Conservation (phyloP, 1,139 yeast genomes). For the Blastobotrys aristatus region DNA sequence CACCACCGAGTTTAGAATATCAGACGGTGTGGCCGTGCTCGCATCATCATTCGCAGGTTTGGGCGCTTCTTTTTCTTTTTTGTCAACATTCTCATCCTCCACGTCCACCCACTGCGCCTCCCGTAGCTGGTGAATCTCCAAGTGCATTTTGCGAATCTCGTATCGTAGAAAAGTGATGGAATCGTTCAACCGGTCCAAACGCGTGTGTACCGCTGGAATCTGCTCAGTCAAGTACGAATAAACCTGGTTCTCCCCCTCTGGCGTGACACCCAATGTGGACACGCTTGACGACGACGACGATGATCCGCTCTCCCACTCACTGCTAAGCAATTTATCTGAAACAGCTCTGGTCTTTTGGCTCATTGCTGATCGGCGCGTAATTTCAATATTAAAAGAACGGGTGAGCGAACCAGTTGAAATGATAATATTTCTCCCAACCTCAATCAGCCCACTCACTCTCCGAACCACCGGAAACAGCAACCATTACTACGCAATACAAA, state of each 20-base stretch:
- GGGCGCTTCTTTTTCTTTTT: not conserved
- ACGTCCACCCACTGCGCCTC: constrained; percentile 3
- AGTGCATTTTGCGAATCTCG: constrained; percentile 5
- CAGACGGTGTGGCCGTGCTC: not conserved
- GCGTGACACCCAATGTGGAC: no score
- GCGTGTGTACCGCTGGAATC: not conserved
- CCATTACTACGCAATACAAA: no score
- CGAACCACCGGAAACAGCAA: not conserved
- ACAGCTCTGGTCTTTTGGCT: no score
- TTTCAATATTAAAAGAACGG: no score
- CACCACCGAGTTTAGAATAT: not conserved
- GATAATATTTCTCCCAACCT: not conserved
- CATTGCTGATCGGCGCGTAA: no score
- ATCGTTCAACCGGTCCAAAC: not conserved
- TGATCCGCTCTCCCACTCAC: no score
- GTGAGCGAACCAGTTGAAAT: no score
- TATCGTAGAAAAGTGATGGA: not conserved
- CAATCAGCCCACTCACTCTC: not conserved
- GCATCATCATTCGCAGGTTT: no score
- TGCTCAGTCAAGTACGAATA: not conserved
- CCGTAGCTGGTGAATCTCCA: constrained; percentile 1
- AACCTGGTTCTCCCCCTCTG: no score
- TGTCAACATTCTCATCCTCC: not conserved
- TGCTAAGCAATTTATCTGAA: no score
- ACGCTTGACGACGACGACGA: no score